Conservation (phyloP, 1,284 basidiomycete genomes). For the Fomitopsis schrenkii region DNA sequence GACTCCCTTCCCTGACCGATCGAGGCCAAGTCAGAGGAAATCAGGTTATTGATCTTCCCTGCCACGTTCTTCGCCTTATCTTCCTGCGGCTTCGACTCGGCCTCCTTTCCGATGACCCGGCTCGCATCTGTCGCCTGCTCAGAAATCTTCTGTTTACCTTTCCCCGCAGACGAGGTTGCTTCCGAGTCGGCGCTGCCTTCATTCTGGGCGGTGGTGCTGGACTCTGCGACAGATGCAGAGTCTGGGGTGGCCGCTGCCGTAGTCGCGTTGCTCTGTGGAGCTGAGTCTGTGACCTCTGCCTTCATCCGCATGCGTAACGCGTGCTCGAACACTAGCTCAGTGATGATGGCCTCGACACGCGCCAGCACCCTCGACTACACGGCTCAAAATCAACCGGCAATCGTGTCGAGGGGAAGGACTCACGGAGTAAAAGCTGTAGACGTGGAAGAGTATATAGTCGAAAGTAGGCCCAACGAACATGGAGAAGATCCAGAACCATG, state of each 20-base stretch:
- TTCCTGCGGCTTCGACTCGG: neutral
- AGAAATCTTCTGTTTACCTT: too few relatives aligned
- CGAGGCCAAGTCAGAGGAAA: conserved; percentile 29
- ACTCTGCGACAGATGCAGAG: conserved; percentile 20
- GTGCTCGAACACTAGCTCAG: conserved; percentile 66
- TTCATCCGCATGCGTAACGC: conserved; percentile 60
- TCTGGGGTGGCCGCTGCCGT: conserved; percentile 23
- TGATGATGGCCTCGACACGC: conserved; percentile 55
- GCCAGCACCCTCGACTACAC: conserved; percentile 39
- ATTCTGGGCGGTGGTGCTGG: conserved; percentile 5
- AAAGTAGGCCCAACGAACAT: conserved; percentile 53
- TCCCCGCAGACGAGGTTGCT: neutral
- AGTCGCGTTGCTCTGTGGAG: conserved; percentile 7
- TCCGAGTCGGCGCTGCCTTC: conserved; percentile 11
- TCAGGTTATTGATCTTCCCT: conserved; percentile 43
- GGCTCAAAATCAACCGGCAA: neutral
- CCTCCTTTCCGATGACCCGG: too few relatives aligned
- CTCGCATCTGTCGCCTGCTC: too few relatives aligned
- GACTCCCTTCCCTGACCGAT: conserved; percentile 27
- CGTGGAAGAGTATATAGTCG: conserved; percentile 32
- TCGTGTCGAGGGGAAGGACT: neutral
- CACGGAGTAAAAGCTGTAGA: conserved; percentile 22
- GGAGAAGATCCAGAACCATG: conserved; percentile 56
- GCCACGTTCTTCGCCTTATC: conserved; percentile 25
- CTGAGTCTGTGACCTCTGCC: conserved; percentile 31